Conservation (phyloP, 371 early-diverging fungal species). For the Mucor sp. region DNA sequence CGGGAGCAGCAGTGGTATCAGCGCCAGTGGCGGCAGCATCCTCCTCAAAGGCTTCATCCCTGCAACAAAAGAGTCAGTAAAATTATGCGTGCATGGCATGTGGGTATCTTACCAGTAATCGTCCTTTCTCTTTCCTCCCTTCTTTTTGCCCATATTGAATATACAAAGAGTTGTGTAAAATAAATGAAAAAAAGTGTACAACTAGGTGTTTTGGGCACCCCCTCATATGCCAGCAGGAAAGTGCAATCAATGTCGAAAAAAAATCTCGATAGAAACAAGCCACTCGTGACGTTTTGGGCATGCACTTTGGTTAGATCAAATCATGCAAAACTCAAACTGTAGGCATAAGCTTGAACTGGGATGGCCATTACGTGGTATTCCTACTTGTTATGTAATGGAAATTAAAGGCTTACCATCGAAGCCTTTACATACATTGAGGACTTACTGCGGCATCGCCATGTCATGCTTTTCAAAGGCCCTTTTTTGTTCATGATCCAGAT, state of each 20-base stretch:
- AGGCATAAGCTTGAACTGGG: neutral
- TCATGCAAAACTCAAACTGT: neutral
- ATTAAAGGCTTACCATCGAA: no score
- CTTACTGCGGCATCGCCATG: neutral
- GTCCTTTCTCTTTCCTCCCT: slow-evolving; percentile 54
- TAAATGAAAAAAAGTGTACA: slow-evolving; percentile 29
- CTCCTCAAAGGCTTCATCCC: slow-evolving; percentile 38
- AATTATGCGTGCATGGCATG: neutral
- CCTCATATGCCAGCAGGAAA: neutral
- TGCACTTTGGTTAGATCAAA: neutral
- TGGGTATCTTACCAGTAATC: slow-evolving; percentile 45
- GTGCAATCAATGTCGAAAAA: neutral
- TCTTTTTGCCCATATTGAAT: slow-evolving; percentile 52
- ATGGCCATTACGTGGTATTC: neutral
- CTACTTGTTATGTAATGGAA: neutral
- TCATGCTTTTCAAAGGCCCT: neutral
- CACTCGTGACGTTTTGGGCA: neutral
- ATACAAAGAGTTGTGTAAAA: slow-evolving; percentile 1
- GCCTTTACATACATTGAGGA: no score
- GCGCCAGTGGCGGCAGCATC: slow-evolving; percentile 40
- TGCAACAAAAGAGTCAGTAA: neutral
- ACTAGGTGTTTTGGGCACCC: neutral
- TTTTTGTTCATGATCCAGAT: neutral
- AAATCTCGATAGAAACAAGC: neutral
- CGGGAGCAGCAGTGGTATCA: slow-evolving; percentile 27